phyloP scores from a whole-genome alignment of 805 yeast species.

The Komagataella kurtzmanii region DNA sequence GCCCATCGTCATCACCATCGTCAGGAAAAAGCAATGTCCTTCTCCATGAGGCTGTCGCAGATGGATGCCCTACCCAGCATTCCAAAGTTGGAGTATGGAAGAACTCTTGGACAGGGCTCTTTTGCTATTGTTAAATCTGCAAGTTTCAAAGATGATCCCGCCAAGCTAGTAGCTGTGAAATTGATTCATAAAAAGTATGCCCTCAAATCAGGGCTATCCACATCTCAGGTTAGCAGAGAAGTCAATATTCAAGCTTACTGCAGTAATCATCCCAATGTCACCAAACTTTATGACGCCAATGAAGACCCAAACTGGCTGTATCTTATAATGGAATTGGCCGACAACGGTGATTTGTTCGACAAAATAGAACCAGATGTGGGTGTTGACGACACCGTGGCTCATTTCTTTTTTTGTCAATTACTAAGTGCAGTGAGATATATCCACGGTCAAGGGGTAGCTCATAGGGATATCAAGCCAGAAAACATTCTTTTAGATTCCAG shows the following conservation, averaged over 20 bases:
- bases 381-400: constrained; percentile 51
- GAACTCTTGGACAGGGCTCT: constrained; percentile 53
- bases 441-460: constrained; percentile 54
- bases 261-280: constrained; percentile 44
- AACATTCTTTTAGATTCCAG: constrained; percentile 46
- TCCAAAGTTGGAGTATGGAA: constrained; percentile 30
- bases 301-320: constrained; percentile 45
- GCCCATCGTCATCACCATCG: neutral
- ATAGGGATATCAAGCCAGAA: constrained; percentile 59
- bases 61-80: constrained; percentile 34
- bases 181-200: constrained; percentile 30
- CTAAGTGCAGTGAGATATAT: constrained; percentile 45
- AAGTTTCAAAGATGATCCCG: constrained; percentile 19
- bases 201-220: constrained; percentile 14
- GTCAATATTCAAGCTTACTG: constrained; percentile 46
- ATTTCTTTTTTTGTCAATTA: constrained; percentile 55
- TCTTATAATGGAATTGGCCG: constrained; percentile 56
- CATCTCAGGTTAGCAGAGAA: constrained; percentile 32
- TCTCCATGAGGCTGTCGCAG: constrained; percentile 21
- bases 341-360: constrained; percentile 68
- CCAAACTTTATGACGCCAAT: constrained; percentile 39
- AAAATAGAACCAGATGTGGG: constrained; percentile 70
- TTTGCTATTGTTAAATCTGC: constrained; percentile 53
- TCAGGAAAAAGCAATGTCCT: neutral
- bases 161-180: constrained; percentile 40